Evolutionary conservation across 257 asterid species (phyloP).

Genomic region (Euphrasia confusa): DNA sequence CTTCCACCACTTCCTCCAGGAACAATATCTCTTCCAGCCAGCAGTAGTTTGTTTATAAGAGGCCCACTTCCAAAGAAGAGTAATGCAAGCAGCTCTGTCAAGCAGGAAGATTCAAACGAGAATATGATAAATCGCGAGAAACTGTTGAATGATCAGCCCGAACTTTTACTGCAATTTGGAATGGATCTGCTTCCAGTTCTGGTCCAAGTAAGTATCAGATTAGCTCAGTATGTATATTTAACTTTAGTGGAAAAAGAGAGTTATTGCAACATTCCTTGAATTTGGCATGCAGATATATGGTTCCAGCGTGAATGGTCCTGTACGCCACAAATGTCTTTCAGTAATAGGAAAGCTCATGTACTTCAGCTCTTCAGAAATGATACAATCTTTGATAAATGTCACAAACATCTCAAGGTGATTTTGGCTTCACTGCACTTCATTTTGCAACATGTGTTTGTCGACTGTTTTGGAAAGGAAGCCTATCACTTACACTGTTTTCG

Average conservation of each 20-base stretch:
- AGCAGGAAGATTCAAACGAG: conserved; percentile 59
- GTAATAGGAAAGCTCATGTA: conserved; percentile 94
- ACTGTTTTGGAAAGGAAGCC: conserved; percentile 1
- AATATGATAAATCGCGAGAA: conserved; percentile 63
- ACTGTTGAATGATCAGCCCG: conserved; percentile 85
- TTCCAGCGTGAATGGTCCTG: conserved; percentile 95
- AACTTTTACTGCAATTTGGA: conserved; percentile 90
- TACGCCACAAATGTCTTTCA: conserved; percentile 95
- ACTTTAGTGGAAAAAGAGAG: not conserved
- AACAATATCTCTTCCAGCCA: conserved; percentile 73
- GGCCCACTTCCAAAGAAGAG: conserved; percentile 60
- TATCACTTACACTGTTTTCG: conserved; percentile 25
- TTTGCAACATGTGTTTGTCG: conserved; percentile 14
- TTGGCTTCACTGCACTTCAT: conserved; percentile 15
- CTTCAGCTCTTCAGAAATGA: conserved; percentile 83
- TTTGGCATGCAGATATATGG: conserved; percentile 74
- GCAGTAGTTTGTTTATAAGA: conserved; percentile 51
- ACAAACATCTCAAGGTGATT: conserved; percentile 86
- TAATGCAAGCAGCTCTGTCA: conserved; percentile 59
- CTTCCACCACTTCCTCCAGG: conserved; percentile 97
- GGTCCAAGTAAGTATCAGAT: conserved; percentile 58
- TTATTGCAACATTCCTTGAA: conserved; percentile 8
- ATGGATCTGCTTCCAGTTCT: conserved; percentile 91
- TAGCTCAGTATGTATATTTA: not conserved
- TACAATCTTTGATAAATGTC: conserved; percentile 57